Evolutionary conservation across 169 alveolate species (phyloP), one percentile per base, ranked within the genome.

Genomic region (Cardiosporidium cionae): DNA sequence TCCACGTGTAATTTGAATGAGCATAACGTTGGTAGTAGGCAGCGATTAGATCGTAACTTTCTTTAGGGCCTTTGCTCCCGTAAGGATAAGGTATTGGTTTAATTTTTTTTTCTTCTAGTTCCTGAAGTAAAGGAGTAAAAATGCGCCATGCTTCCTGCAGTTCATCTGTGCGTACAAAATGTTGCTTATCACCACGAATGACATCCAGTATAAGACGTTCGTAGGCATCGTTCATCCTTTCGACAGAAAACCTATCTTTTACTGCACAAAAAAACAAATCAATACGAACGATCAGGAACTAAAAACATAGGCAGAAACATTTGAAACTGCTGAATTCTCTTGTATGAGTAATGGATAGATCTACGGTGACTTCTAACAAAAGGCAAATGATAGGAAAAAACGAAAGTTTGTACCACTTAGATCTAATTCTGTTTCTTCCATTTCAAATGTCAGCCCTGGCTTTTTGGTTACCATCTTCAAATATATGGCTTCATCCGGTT

Each of bases 91-190:
- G 79, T 36, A 81, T 62, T n/a, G 90, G 90, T n/a, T 69, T 74
- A 32, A 78, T 16, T 28, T 77, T 52, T 16, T 73, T 71, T 35
- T 70, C 86, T 1, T 81, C 84, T 68, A 85, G 67, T 70, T 81
- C 83, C 65, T 78, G 72, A 32, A 85, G 83, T 52, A 81, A 54
- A 1, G 90, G 90, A 6, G 90, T 85, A 53, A 85, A 85, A 52
- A 85, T 85, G 54, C 90, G 80, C 90, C 90, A 85, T 0, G 90
- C 81, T 65, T 81, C 90, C 25, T 78, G 70, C 36, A 85, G 65
- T 52, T 85, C 90, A 32, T 81, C 90, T 32, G 82, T 81, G 44
- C 88, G 66, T 16, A 85, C 86, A 32, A 85, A 85, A 69, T 80
- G 73, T 54, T 68, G 70, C 63, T 76, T 71, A 74, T 78, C 80